Conservation (phyloP, 2,329 filamentous ascomycete species). For the Aspergillus pseudoglaucus region DNA sequence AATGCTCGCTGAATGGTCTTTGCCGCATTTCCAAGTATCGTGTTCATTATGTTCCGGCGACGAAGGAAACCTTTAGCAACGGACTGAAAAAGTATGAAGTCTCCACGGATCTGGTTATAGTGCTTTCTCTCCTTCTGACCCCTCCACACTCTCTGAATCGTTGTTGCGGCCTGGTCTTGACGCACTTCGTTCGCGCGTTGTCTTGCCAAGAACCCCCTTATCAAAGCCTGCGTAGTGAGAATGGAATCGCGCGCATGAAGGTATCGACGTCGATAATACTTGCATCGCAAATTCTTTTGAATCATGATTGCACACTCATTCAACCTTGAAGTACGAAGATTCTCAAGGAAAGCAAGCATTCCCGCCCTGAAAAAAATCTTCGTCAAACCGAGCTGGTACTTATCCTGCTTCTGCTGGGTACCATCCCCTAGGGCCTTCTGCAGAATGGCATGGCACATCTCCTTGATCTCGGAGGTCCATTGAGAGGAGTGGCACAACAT, state of each 20-base stretch:
- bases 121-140: slow-evolving; percentile 81
- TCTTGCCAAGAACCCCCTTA: slow-evolving; percentile 71
- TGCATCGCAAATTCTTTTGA: slow-evolving; percentile 93
- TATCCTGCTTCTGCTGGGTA: slow-evolving; percentile 70
- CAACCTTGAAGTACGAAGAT: slow-evolving; percentile 79
- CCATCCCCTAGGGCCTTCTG: slow-evolving; percentile 77
- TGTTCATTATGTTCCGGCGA: slow-evolving; percentile 88
- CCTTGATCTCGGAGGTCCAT: slow-evolving; percentile 89
- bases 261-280: slow-evolving; percentile 90
- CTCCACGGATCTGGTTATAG: slow-evolving; percentile 70
- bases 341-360: slow-evolving; percentile 97
- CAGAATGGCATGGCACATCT: slow-evolving; percentile 91
- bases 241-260: slow-evolving; percentile 79
- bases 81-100: slow-evolving; percentile 83
- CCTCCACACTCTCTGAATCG: slow-evolving; percentile 91
- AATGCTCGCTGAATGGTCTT: slow-evolving; percentile 85
- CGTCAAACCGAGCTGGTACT: slow-evolving; percentile 93
- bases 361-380: slow-evolving; percentile 99
- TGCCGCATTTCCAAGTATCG: slow-evolving; percentile 84
- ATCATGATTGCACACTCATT: slow-evolving; percentile 96
- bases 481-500: slow-evolving; percentile 86
- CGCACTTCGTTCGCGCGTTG: slow-evolving; percentile 73
- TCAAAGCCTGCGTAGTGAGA: slow-evolving; percentile 69
- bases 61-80: slow-evolving; percentile 86
- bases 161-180: slow-evolving; percentile 78